phyloP scores from a whole-genome alignment of 1,284 basidiomycete species.

The Bjerkandera adusta region DNA sequence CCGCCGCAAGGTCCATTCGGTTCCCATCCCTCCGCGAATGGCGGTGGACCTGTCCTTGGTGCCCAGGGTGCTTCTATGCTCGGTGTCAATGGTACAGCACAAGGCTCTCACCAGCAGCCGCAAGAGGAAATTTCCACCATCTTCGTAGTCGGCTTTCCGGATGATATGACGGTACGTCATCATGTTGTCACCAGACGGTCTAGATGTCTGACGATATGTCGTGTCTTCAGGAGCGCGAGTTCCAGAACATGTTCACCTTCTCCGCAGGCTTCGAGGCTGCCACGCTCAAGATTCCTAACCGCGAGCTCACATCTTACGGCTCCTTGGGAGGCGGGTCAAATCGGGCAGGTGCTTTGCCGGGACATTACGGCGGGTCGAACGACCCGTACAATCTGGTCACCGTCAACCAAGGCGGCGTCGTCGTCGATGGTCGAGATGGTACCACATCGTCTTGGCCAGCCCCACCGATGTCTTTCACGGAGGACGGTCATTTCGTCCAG shows the following conservation, averaged over 20 bases:
- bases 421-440: conserved; percentile 70
- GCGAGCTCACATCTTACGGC: conserved; percentile 74
- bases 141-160: conserved; percentile 98
- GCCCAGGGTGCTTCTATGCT: conserved; percentile 27
- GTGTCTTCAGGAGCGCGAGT: conserved; percentile 85
- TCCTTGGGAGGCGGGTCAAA: conserved; percentile 33
- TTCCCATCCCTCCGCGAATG: conserved; percentile 25
- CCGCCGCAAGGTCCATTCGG: conserved; percentile 13
- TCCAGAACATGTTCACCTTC: conserved; percentile 99
- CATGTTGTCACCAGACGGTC: background rate
- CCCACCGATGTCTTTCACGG: conserved; percentile 23
- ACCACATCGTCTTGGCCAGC: conserved; percentile 68
- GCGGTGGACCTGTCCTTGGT: conserved; percentile 28
- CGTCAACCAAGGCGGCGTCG: conserved; percentile 74
- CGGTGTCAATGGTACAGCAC: conserved; percentile 21
- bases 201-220: conserved; percentile 12
- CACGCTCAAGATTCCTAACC: conserved; percentile 94
- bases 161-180: conserved; percentile 90
- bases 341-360: conserved; percentile 20
- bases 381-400: conserved; percentile 80
- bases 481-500: conserved; percentile 39
- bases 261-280: conserved; percentile 95
- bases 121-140: conserved; percentile 96
- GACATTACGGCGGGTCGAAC: conserved; percentile 48
- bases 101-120: conserved; percentile 28